These are phyloP conservation scores for Alternaria arborescens DNA, from an alignment of 2,329 filamentous ascomycete genomes.

Conservation along the genomic window DNA sequence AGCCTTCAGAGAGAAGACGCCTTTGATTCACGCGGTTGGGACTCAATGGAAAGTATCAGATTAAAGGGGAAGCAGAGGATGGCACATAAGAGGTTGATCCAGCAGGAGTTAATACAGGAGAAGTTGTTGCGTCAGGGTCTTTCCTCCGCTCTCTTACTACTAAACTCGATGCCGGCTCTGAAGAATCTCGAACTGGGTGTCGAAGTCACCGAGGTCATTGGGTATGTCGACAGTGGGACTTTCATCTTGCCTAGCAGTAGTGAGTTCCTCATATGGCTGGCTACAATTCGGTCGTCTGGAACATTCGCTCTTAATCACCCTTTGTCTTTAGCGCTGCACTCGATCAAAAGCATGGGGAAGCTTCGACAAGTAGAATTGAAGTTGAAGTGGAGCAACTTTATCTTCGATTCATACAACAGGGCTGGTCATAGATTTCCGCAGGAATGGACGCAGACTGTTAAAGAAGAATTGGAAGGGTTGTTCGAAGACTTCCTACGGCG, in stretches of 20 bases:
- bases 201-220: neutral
- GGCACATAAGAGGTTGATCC: too few relatives aligned
- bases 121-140: neutral
- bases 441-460: neutral
- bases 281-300: neutral
- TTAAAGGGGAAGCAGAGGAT: neutral
- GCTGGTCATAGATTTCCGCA: neutral
- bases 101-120: neutral
- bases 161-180: neutral
- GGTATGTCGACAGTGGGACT: neutral
- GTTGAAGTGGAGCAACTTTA: neutral
- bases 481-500: neutral
- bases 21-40: neutral
- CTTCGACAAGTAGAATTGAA: neutral
- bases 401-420: neutral
- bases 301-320: neutral
- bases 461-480: neutral
- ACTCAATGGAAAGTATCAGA: too few relatives aligned
- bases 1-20: too few relatives aligned
- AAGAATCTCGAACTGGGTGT: neutral
- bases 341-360: neutral
- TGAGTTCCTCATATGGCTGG: neutral
- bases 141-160: neutral
- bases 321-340: neutral
- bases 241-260: accelerated